Conservation (phyloP, 805 yeast genomes). For the Maudiozyma serrabonitensis region DNA sequence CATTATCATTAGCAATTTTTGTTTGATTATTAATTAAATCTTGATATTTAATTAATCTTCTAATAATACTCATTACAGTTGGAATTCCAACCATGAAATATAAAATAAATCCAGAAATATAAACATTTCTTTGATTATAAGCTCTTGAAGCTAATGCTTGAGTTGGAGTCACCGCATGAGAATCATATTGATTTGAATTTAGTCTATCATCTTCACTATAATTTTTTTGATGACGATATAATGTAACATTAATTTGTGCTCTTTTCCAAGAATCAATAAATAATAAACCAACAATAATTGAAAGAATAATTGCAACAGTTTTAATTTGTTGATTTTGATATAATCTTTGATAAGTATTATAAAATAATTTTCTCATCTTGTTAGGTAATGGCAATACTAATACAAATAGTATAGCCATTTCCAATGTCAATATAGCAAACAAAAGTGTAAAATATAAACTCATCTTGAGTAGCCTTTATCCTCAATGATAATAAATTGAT, state of each 20-base stretch:
- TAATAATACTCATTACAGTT: slow-evolving; percentile 43
- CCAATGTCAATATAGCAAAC: slow-evolving; percentile 40
- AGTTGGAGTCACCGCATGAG: slow-evolving; percentile 27
- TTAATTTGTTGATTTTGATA: slow-evolving; percentile 33
- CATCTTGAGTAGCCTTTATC: slow-evolving; percentile 11
- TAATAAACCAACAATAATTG: slow-evolving; percentile 37
- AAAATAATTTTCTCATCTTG: slow-evolving; percentile 35
- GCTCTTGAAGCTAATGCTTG: slow-evolving; percentile 52
- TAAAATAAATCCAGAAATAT: slow-evolving; percentile 53
- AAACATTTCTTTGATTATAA: slow-evolving; percentile 53
- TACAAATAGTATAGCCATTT: slow-evolving; percentile 40
- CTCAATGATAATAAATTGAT: too few species aligned
- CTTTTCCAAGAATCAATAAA: slow-evolving; percentile 48
- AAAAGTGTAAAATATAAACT: slow-evolving; percentile 28
- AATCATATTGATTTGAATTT: background rate
- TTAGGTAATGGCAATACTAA: slow-evolving; percentile 50
- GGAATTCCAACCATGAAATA: slow-evolving; percentile 46
- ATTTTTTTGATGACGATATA: slow-evolving; percentile 13
- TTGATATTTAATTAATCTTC: slow-evolving; percentile 42
- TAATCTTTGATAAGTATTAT: slow-evolving; percentile 30
- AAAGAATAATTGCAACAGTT: slow-evolving; percentile 36
- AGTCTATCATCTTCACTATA: background rate
- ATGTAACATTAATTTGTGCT: slow-evolving; percentile 26
- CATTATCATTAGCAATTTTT: slow-evolving; percentile 8
- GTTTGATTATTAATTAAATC: slow-evolving; percentile 19